Base-by-base conservation (phyloP, 768 basidiomycete genomes). In the Termitomyces sp. region DNA sequence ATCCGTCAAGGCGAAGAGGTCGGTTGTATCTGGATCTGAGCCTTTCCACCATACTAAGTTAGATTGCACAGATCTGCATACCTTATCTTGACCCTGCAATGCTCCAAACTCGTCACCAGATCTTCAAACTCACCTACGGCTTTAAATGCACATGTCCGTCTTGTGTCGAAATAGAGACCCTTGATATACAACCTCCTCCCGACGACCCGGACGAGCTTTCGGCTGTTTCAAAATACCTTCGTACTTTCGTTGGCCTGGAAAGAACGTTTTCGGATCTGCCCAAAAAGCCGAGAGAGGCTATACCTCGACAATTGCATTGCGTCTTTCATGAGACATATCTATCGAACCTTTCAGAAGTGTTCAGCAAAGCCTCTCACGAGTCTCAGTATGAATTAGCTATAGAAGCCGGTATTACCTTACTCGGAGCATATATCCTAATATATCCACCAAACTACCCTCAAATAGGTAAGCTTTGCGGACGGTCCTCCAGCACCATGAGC, bases 371-470 rank as follows among this genome's bases (percentile, higher is more conserved):
- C n/a, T 87, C 88, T 5, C 89, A 92, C 62, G 84, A 88, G 56
- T 83, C 83, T 1, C 70, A 74, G 5, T 83, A 80, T 61, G 68
- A 71, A 11, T 58, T 68, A 14, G 89, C 89, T 0, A 63, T 86
- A 21, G 64, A 75, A 32, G 68, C 72, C 11, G 89, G 91, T 14
- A 63, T 76, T 37, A 78, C 80, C 1, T 70, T 91, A 14, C 71
- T 90, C 19, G 84, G 84, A 1, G 69, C 89, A 7, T 93, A 92
- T 67, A 63, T 79, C 11, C 64, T 88, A 52, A 73, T 91, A 45
- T 93, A 93, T 63, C 89, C 91, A 1, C 72, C 70, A 2, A 86
- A 87, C 64, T 91, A 90, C 67, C 91, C 90, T n/a, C 88, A 91
- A 61, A 89, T 85, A 25, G 91, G 91, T 89, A 53, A 60, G 79